Percentiles rank a stretch among this genome's conserved stretches.
Conservation (phyloP, 441 rosid genomes). For the Daphne laureola region DNA sequence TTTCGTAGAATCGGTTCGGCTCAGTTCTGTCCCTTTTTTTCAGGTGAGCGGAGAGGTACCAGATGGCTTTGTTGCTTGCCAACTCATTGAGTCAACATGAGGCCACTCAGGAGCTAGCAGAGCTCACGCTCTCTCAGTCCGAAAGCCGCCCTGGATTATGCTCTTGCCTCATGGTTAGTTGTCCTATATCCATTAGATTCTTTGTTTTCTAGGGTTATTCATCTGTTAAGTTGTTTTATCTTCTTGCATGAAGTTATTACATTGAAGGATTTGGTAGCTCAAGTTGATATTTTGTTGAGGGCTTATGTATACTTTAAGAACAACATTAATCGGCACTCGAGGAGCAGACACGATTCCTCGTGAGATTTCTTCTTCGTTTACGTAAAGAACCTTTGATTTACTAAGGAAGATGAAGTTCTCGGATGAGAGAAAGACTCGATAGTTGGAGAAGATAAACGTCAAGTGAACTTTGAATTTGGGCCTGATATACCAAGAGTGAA, state of each 20-base stretch:
- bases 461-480: too few species aligned
- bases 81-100: constrained; percentile 92
- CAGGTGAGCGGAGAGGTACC: constrained; percentile 6
- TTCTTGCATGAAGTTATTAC: constrained; percentile 82
- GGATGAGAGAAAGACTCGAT: too few species aligned
- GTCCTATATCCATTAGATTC: background rate
- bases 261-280: constrained; percentile 84
- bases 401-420: too few species aligned
- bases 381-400: background rate
- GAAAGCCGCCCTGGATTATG: constrained; percentile 95
- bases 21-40: constrained; percentile 1
- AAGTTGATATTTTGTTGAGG: constrained; percentile 78
- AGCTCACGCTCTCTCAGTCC: constrained; percentile 78
- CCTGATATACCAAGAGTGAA: too few species aligned
- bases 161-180: constrained; percentile 78
- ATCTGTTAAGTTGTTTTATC: constrained; percentile 10
- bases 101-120: constrained; percentile 77
- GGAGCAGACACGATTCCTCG: constrained; percentile 74
- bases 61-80: constrained; percentile 79
- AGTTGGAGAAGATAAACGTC: too few species aligned
- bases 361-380: constrained; percentile 21
- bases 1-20: constrained; percentile 19
- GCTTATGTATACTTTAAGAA: constrained; percentile 94
- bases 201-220: constrained; percentile 19
- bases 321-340: constrained; percentile 85